Conservation (phyloP, 2,329 filamentous ascomycete genomes). For the Fusarium sp. region DNA sequence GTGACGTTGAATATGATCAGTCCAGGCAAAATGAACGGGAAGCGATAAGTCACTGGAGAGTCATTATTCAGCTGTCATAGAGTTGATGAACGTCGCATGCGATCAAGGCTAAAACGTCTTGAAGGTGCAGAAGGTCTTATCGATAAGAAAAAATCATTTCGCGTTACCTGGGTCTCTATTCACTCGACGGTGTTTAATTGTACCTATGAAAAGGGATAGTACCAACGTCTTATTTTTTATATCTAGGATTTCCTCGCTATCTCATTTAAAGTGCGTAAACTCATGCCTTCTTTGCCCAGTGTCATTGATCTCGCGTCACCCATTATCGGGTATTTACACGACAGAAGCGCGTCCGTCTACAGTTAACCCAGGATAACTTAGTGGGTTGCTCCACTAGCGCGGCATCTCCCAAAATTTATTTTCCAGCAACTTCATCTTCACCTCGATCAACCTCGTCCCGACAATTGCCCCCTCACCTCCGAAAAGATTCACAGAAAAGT, state of each 20-base stretch:
- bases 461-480: conserved; percentile 39
- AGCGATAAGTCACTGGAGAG: background rate
- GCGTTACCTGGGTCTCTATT: background rate
- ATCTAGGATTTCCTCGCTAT: background rate
- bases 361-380: conserved; percentile 1
- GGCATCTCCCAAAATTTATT: conserved; percentile 44
- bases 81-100: background rate
- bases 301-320: background rate
- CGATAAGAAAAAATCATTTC: conserved; percentile 30
- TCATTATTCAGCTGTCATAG: background rate
- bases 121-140: conserved; percentile 16
- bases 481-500: conserved; percentile 16
- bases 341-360: conserved; percentile 20
- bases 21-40: background rate
- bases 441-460: conserved; percentile 20
- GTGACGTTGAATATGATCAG: background rate
- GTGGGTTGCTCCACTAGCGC: conserved; percentile 35
- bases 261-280: background rate
- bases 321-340: conserved; percentile 25
- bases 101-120: background rate
- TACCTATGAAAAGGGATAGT: background rate
- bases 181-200: background rate
- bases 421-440: conserved; percentile 35
- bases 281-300: background rate
- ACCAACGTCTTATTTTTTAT: background rate